Conservation (phyloP, 176 grass and related monocot species). For the Oryza glaberrima region DNA sequence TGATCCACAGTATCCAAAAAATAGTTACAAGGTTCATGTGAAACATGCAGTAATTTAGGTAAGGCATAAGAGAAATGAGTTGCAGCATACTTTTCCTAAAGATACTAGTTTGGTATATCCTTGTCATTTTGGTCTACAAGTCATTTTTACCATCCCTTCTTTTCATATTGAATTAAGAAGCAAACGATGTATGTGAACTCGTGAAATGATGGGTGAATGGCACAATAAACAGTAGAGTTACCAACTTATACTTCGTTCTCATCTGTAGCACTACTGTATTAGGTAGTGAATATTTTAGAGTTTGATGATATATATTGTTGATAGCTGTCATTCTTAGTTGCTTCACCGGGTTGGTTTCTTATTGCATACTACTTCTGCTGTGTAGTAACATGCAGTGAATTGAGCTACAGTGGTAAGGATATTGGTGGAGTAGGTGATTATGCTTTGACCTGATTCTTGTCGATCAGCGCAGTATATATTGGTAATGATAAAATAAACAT, state of each 20-base stretch:
- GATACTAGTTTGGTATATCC: conserved; percentile 3
- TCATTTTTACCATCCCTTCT: conserved; percentile 10
- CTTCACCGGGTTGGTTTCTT: conserved; percentile 12
- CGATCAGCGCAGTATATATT: not conserved
- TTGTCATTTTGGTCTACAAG: conserved; percentile 6
- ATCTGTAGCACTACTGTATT: not conserved
- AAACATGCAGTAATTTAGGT: not conserved
- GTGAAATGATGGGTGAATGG: not conserved
- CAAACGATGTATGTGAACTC: not conserved
- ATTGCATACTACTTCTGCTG: not conserved
- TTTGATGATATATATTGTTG: conserved; percentile 16
- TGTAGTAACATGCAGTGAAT: not conserved
- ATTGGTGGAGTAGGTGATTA: conserved; percentile 14
- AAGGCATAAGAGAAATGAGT: not conserved
- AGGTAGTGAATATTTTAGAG: conserved; percentile 5
- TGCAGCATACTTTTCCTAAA: not conserved
- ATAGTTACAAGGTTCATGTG: not conserved
- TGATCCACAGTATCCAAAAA: not conserved
- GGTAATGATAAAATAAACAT: not conserved
- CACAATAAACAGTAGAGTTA: not conserved
- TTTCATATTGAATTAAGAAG: not conserved
- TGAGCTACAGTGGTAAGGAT: conserved; percentile 5
- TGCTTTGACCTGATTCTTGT: conserved; percentile 1
- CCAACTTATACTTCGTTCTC: not conserved
- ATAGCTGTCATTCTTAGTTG: conserved; percentile 1